Conservation (phyloP, 2,329 filamentous ascomycete species). For the Berkeleyomyces basicola region DNA sequence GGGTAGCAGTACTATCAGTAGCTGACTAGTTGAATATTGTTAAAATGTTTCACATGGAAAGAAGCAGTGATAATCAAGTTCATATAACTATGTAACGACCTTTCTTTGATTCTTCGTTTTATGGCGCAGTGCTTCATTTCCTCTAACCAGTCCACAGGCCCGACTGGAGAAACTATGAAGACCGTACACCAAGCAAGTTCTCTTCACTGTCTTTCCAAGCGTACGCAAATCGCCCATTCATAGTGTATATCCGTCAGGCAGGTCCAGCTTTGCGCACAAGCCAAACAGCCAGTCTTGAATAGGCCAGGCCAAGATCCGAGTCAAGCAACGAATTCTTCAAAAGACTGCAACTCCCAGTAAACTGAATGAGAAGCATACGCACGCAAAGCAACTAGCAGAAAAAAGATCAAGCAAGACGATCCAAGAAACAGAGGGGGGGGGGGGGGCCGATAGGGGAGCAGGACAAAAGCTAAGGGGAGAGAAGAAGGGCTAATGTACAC, state of each 20-base stretch:
- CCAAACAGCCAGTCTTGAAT: neutral
- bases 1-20: too few relatives aligned
- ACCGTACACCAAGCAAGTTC: too few relatives aligned
- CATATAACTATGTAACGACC: too few relatives aligned
- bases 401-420: neutral
- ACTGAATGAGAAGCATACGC: neutral
- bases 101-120: too few relatives aligned
- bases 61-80: too few relatives aligned
- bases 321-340: neutral
- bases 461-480: neutral
- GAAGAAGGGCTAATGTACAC: constrained; percentile 7
- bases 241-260: neutral
- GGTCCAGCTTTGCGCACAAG: neutral
- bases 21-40: too few relatives aligned
- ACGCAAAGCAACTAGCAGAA: neutral
- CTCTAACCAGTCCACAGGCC: too few relatives aligned
- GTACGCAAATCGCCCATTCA: neutral
- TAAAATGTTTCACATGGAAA: too few relatives aligned
- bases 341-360: neutral
- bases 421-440: neutral
- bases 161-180: too few relatives aligned
- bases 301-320: neutral
- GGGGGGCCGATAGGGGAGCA: neutral
- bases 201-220: neutral
- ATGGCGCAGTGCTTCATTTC: too few relatives aligned